A percentile compares a stretch with the other conserved stretches of the same genome.
Evolutionary conservation across 2,329 filamentous ascomycete species (phyloP).

Genomic region (Dothideomycetes sp.): DNA sequence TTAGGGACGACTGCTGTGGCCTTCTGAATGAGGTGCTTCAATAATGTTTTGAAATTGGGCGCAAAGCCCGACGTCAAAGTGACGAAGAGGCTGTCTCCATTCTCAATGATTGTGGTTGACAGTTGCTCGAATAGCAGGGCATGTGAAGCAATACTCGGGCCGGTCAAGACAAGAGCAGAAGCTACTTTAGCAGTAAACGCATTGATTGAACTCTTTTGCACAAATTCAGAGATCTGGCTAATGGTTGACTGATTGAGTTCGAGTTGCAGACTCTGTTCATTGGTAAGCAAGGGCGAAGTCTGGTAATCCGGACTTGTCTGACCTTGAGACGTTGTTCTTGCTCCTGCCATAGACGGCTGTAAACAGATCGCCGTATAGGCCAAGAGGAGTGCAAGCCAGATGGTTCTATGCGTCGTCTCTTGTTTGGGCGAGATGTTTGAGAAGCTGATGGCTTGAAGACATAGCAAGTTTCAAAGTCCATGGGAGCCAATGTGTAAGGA

Average conservation of each 20-base stretch:
- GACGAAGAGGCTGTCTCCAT: conserved; percentile 42
- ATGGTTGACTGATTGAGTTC: conserved; percentile 29
- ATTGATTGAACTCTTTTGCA: conserved; percentile 7
- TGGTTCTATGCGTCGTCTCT: conserved; percentile 26
- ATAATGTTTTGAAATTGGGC: conserved; percentile 59
- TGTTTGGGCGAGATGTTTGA: conserved; percentile 24
- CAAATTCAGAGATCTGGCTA: conserved; percentile 25
- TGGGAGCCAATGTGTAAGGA: not conserved
- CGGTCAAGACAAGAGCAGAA: conserved; percentile 63
- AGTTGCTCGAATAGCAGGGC: conserved; percentile 63
- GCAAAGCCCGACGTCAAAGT: conserved; percentile 59
- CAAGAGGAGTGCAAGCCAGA: conserved; percentile 24
- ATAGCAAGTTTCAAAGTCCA: conserved; percentile 40
- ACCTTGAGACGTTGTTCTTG: conserved; percentile 56
- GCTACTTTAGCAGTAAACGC: conserved; percentile 42
- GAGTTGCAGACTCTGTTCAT: conserved; percentile 24
- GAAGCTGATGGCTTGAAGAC: conserved; percentile 25
- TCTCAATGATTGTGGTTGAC: conserved; percentile 27
- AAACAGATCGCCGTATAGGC: conserved; percentile 46
- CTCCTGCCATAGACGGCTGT: conserved; percentile 51
- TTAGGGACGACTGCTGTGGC: conserved; percentile 37
- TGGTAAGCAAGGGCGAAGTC: no score
- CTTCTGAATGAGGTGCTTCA: conserved; percentile 64
- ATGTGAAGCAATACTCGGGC: conserved; percentile 68
- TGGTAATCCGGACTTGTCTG: conserved; percentile 11